phyloP scores from a whole-genome alignment of 73 alveolate species.

The Stentor roeselii region DNA sequence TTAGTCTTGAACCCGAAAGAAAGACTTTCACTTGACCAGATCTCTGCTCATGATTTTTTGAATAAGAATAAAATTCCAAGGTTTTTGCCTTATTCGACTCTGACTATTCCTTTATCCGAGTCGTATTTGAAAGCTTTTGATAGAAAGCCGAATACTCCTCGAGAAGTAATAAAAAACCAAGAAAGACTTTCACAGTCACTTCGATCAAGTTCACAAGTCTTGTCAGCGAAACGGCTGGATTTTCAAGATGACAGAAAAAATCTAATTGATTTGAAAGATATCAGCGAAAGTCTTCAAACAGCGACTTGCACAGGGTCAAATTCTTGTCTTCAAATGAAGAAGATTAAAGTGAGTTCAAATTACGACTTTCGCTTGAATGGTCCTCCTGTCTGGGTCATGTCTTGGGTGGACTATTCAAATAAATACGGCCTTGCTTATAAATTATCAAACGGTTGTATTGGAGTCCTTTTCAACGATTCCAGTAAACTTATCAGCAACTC shows the following conservation, averaged over 20 bases:
- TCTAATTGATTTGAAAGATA: neutral
- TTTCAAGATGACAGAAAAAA: neutral
- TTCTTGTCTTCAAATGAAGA: neutral
- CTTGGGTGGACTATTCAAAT: conserved; percentile 74
- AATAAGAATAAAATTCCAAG: conserved; percentile 81
- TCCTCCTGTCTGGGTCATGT: conserved; percentile 67
- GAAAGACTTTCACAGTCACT: conserved; percentile 8
- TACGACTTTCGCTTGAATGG: neutral
- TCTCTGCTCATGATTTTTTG: conserved; percentile 44
- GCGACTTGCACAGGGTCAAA: neutral
- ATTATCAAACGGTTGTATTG: conserved; percentile 62
- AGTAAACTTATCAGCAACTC: conserved; percentile 65
- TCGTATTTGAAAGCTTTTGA: neutral
- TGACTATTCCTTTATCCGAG: neutral
- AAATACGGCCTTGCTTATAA: conserved; percentile 83
- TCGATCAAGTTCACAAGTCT: conserved; percentile 65
- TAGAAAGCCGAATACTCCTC: neutral
- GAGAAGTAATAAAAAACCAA: neutral
- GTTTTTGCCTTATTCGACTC: neutral
- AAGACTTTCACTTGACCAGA: conserved; percentile 53
- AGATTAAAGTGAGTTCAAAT: neutral
- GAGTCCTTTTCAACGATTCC: conserved; percentile 75
- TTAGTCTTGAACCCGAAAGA: conserved; percentile 71
- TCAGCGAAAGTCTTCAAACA: neutral
- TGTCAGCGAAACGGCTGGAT: neutral